phyloP scores from a whole-genome alignment of 192 early-diverging fungal species.

The Coemansia sp. region DNA sequence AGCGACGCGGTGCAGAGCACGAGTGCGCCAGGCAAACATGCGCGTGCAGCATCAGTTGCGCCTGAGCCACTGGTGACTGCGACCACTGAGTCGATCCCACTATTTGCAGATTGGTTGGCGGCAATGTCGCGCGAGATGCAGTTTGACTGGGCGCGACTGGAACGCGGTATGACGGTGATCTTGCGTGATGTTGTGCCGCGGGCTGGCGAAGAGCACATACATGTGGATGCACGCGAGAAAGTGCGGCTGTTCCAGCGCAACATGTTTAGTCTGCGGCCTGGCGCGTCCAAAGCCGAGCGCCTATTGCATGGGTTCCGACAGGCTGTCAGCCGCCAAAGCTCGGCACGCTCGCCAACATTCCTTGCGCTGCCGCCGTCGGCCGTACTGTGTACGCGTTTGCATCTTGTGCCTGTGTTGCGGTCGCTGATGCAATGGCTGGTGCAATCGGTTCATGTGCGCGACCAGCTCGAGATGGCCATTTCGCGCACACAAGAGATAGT shows the following conservation, averaged over 20 bases:
- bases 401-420: conserved; percentile 37
- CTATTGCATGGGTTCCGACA: conserved; percentile 28
- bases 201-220: not conserved
- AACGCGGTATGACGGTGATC: conserved; percentile 20
- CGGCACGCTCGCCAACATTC: conserved; percentile 33
- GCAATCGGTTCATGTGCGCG: conserved; percentile 41
- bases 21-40: conserved; percentile 6
- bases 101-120: conserved; percentile 47
- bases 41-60: conserved; percentile 10
- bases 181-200: conserved; percentile 9
- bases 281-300: conserved; percentile 36
- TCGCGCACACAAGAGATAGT: conserved; percentile 30
- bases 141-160: conserved; percentile 39
- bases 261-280: conserved; percentile 30
- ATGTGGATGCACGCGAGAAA: conserved; percentile 8
- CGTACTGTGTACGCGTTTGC: conserved; percentile 28
- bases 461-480: conserved; percentile 45
- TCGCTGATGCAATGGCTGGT: conserved; percentile 53
- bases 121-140: conserved; percentile 37
- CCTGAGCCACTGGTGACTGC: conserved; percentile 40
- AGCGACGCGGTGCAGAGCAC: conserved; percentile 34
- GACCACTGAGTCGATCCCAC: conserved; percentile 43
- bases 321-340: conserved; percentile 23
- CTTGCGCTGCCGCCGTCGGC: conserved; percentile 42
- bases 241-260: conserved; percentile 36